These are phyloP conservation scores for Gossypium mustelinum DNA, from an alignment of 345 rosid species.

Conservation along the genomic window DNA sequence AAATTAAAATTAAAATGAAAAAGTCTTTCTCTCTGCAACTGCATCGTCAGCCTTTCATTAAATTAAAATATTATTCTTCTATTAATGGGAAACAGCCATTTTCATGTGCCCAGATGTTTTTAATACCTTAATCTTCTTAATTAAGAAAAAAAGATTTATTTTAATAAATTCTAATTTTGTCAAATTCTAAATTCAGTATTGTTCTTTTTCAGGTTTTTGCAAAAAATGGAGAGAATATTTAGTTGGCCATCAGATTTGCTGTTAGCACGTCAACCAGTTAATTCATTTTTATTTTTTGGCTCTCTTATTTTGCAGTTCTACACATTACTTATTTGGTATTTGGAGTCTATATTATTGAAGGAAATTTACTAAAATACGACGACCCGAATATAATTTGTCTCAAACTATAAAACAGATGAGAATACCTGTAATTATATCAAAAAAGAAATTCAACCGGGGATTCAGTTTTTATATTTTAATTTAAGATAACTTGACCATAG, in stretches of 20 bases:
- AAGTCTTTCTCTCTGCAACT: not conserved
- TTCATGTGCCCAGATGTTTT: not conserved
- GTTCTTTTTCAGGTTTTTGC: not conserved
- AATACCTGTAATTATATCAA: no score
- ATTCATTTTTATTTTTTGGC: no score
- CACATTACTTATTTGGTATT: no score
- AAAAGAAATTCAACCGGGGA: no score
- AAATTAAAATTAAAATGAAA: not conserved
- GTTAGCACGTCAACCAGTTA: constrained; percentile 13
- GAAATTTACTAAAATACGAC: no score
- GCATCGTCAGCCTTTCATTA: not conserved
- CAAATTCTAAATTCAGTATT: not conserved
- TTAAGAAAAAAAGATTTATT: not conserved
- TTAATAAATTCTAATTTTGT: not conserved
- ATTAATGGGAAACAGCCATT: not conserved
- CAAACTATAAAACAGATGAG: no score
- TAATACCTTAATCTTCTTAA: not conserved
- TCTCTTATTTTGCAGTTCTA: no score
- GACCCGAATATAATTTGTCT: no score
- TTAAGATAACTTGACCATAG: no score
- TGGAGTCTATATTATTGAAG: no score
- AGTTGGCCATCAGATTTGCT: constrained; percentile 16
- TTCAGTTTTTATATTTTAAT: no score
- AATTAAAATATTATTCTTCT: not conserved
- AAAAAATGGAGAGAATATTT: not conserved